phyloP scores from a whole-genome alignment of 1,139 yeast species.

The Lodderomyces beijingensis region DNA sequence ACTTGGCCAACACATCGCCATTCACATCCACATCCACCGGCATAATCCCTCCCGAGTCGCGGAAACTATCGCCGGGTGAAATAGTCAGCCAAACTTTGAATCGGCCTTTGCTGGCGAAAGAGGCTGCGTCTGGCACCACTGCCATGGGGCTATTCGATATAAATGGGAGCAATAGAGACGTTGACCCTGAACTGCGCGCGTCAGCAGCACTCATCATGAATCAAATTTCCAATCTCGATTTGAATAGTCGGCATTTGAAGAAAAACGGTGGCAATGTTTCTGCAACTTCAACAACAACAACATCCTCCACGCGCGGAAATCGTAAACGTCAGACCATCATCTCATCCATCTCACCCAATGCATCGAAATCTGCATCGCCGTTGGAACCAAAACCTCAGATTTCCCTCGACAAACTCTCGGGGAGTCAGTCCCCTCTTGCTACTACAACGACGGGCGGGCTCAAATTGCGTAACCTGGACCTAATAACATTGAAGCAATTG shows the following conservation, averaged over 20 bases:
- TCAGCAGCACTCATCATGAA: neutral
- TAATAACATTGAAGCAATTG: slow-evolving; percentile 68
- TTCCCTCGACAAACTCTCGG: slow-evolving; percentile 6
- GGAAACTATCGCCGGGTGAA: slow-evolving; percentile 1
- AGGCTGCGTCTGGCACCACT: slow-evolving; percentile 5
- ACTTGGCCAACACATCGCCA: slow-evolving; percentile 11
- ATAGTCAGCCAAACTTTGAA: neutral
- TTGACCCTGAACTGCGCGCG: no score
- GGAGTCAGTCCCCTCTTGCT: slow-evolving; percentile 28
- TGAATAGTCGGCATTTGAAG: slow-evolving; percentile 19
- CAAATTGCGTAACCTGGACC: slow-evolving; percentile 60
- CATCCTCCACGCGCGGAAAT: slow-evolving; percentile 16
- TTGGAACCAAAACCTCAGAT: slow-evolving; percentile 9
- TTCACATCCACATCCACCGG: slow-evolving; percentile 7
- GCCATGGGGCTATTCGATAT: neutral
- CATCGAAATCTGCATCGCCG: slow-evolving; percentile 23
- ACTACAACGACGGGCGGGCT: slow-evolving; percentile 33
- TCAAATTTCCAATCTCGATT: slow-evolving; percentile 13
- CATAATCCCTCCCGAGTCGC: neutral
- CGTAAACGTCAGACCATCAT: slow-evolving; percentile 42
- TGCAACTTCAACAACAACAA: no score
- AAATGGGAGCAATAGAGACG: no score
- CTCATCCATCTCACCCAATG: slow-evolving; percentile 43
- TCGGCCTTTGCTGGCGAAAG: slow-evolving; percentile 1
- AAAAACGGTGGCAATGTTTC: no score